Conservation (phyloP, 2,329 filamentous ascomycete genomes). For the Cercospora canescens region DNA sequence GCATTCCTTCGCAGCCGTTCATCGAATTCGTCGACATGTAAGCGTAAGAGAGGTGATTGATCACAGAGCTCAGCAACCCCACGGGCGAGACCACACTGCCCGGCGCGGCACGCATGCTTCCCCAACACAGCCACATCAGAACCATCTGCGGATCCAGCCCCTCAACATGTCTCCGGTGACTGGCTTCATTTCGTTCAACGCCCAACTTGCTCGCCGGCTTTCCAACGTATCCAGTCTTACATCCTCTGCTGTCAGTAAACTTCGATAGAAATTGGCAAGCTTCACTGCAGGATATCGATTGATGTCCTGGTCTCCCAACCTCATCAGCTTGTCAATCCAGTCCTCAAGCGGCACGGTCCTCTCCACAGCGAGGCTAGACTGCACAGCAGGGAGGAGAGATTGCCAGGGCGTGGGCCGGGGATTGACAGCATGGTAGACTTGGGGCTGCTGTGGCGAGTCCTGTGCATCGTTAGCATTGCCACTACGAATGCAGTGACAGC, state of each 20-base stretch:
- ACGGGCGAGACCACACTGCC: neutral
- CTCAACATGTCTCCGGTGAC: constrained; percentile 22
- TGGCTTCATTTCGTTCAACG: constrained; percentile 28
- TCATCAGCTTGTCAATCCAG: constrained; percentile 24
- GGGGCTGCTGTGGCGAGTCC: neutral
- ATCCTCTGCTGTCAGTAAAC: constrained; percentile 4
- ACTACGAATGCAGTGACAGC: neutral
- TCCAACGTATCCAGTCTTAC: constrained; percentile 29
- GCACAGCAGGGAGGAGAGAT: constrained; percentile 21
- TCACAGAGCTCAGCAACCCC: neutral
- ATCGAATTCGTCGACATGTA: neutral
- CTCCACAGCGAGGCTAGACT: constrained; percentile 19
- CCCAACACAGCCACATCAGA: neutral
- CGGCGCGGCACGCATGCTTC: neutral
- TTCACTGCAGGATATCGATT: constrained; percentile 26
- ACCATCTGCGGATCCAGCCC: constrained; percentile 24
- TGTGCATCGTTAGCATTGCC: neutral
- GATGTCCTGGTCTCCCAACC: constrained; percentile 18
- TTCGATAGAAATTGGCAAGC: constrained; percentile 28
- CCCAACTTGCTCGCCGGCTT: constrained; percentile 31
- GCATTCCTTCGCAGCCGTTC: neutral
- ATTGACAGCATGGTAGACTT: constrained; percentile 25
- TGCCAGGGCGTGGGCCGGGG: constrained; percentile 22
- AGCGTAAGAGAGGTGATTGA: neutral
- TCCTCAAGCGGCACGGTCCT: constrained; percentile 23